Conservation (phyloP, 768 basidiomycete species). For the Pleurotus tuber-regium region DNA sequence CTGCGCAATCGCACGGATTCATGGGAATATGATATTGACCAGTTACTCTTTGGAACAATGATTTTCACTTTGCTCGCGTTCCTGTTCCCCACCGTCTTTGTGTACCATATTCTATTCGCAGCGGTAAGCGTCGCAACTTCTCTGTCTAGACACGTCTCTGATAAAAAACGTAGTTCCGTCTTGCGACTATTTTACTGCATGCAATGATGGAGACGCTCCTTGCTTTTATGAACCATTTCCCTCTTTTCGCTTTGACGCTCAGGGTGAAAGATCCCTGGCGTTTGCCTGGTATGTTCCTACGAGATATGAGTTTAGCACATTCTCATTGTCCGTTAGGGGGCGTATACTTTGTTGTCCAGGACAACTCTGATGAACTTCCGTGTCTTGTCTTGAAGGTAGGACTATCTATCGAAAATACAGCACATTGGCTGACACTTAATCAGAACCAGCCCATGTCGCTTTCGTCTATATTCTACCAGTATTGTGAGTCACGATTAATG, state of each 20-base stretch:
- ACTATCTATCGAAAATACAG: conserved; percentile 4
- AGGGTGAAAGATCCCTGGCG: conserved; percentile 80
- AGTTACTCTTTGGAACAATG: conserved; percentile 91
- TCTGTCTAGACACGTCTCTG: not conserved
- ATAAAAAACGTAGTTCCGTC: conserved; percentile 39
- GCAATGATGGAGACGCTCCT: conserved; percentile 62
- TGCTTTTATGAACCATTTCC: conserved; percentile 89
- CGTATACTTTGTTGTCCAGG: conserved; percentile 29
- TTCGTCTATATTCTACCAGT: conserved; percentile 54
- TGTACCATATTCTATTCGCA: conserved; percentile 84
- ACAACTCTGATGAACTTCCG: conserved; percentile 18
- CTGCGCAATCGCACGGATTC: conserved; percentile 86
- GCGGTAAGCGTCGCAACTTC: conserved; percentile 35
- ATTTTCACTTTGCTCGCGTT: conserved; percentile 82
- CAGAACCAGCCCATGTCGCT: conserved; percentile 56
- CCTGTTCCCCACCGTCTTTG: conserved; percentile 80
- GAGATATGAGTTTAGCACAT: not conserved
- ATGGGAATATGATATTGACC: conserved; percentile 90
- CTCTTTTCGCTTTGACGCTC: conserved; percentile 84
- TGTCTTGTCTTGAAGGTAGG: conserved; percentile 33
- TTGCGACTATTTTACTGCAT: conserved; percentile 56
- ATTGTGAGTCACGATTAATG: conserved; percentile 36
- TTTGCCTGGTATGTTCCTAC: conserved; percentile 59
- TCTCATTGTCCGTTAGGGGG: conserved; percentile 22
- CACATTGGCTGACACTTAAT: not conserved